Base-by-base conservation (phyloP, 257 asterid species). In the Nicotiana noctiflora region DNA sequence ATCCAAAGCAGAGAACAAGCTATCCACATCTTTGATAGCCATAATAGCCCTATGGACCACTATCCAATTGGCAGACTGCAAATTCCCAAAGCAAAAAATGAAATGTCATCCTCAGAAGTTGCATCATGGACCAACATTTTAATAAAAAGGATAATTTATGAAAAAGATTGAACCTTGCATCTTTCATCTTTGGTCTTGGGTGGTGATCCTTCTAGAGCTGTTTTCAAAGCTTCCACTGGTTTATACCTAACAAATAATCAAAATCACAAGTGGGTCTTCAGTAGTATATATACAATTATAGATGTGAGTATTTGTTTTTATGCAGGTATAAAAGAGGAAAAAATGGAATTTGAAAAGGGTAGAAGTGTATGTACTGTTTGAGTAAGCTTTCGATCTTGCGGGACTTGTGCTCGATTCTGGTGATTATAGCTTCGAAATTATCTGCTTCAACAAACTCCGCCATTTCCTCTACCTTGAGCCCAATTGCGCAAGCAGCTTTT, bases 301-400 rank as follows among this genome's bases (percentile, higher is more conserved):
- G 60, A 46, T 14, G 59, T 46, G 77, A 29, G 46, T 8, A 12
- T 64, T 6, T 25, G 57, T 3, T 19, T 21, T 51, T 23, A 14
- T 18, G 75, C 11, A 77, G 21, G 19, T 37, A 46, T 4, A 10
- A 23, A 49, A 25, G 17, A 25, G 82, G 52, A 51, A 62, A 67
- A 27, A 14, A 8, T n/a, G 44, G 14, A 46, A 72, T 34, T 70
- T 70, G 23, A 1, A 49, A 23, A 18, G 14, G 60, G 60, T 19
- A 9, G 23, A 68, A 62, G 44, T 29, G 3, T 8, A 66, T 14
- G 63, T 83, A 96, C 98, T 92, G 98, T 86, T 94, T 94, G 90
- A 96, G 99, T 86, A 96, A 86, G 90, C 98, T 94, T 57, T 96
- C 99, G 88, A 96, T 96, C 91, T 93, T 96, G 92, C 97, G 92